Conservation (phyloP, 768 basidiomycete genomes). For the Tylopilus intermedius region DNA sequence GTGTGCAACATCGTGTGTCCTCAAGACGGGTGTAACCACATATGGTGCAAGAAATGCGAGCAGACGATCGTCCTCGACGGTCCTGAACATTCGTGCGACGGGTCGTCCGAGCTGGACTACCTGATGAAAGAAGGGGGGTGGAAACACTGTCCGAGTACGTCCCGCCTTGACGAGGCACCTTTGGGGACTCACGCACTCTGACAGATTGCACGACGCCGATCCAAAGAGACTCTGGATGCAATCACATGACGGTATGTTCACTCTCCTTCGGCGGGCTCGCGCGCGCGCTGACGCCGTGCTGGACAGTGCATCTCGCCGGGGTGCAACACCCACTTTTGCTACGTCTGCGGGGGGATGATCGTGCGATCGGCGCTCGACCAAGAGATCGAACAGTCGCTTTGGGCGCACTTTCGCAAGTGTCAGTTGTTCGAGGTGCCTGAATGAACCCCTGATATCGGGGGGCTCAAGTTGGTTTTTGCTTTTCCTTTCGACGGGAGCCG, state of each 20-base stretch:
- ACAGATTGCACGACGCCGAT: constrained; percentile 46
- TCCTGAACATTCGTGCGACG: constrained; percentile 54
- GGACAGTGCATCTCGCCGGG: constrained; percentile 49
- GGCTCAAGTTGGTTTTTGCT: too few relatives aligned
- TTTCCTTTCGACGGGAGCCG: too few relatives aligned
- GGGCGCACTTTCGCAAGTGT: constrained; percentile 33
- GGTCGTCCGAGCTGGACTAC: constrained; percentile 47
- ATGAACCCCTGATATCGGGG: not conserved
- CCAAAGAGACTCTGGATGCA: constrained; percentile 48
- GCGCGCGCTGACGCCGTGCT: not conserved
- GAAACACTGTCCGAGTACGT: constrained; percentile 56
- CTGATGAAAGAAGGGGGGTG: constrained; percentile 54
- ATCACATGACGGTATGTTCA: constrained; percentile 49
- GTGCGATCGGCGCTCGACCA: constrained; percentile 33
- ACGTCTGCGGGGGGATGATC: constrained; percentile 45
- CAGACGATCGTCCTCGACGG: constrained; percentile 34
- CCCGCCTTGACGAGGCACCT: constrained; percentile 1
- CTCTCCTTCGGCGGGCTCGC: too few relatives aligned
- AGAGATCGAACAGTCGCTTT: constrained; percentile 30
- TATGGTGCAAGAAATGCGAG: constrained; percentile 61
- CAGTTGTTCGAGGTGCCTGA: constrained; percentile 33
- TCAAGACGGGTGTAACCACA: constrained; percentile 39
- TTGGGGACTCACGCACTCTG: not conserved
- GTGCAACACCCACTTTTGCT: constrained; percentile 59
- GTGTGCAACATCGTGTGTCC: constrained; percentile 46